Conservation (phyloP, 2,329 filamentous ascomycete genomes). For the Exophiala oligosperma region DNA sequence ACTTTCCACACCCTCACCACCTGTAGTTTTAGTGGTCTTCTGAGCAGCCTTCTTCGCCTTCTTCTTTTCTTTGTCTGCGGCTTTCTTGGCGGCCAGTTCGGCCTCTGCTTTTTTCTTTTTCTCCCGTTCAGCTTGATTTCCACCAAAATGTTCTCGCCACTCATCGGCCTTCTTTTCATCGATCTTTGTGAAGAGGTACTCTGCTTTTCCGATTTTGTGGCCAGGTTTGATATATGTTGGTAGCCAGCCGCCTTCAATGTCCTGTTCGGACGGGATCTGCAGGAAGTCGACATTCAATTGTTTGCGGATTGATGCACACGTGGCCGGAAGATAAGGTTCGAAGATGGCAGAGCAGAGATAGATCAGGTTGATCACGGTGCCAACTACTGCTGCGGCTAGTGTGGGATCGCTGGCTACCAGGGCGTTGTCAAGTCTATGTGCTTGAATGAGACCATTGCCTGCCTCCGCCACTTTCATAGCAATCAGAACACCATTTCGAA, state of each 20-base stretch:
- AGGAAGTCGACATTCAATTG: constrained; percentile 67
- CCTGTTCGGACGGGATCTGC: constrained; percentile 57
- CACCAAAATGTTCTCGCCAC: constrained; percentile 76
- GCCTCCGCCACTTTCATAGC: constrained; percentile 59
- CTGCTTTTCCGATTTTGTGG: constrained; percentile 78
- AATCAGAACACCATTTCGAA: constrained; percentile 55
- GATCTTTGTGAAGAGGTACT: constrained; percentile 80
- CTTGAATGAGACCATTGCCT: constrained; percentile 61
- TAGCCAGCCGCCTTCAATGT: constrained; percentile 62
- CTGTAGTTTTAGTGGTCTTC: constrained; percentile 19
- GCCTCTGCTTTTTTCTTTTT: constrained; percentile 66
- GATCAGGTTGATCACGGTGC: constrained; percentile 79
- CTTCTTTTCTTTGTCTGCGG: constrained; percentile 37
- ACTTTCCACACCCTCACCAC: constrained; percentile 33
- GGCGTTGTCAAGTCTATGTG: constrained; percentile 62
- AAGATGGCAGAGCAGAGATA: constrained; percentile 78
- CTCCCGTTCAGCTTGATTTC: constrained; percentile 64
- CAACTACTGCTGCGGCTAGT: constrained; percentile 64
- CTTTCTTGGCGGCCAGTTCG: constrained; percentile 38
- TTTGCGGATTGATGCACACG: constrained; percentile 69
- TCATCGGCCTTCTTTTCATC: constrained; percentile 78
- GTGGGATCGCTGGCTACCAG: constrained; percentile 61
- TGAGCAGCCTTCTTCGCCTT: constrained; percentile 33
- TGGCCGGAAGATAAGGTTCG: constrained; percentile 83
- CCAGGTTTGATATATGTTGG: constrained; percentile 61